Conservation (phyloP, 768 basidiomycete species). For the Filobasidium wieringae region DNA sequence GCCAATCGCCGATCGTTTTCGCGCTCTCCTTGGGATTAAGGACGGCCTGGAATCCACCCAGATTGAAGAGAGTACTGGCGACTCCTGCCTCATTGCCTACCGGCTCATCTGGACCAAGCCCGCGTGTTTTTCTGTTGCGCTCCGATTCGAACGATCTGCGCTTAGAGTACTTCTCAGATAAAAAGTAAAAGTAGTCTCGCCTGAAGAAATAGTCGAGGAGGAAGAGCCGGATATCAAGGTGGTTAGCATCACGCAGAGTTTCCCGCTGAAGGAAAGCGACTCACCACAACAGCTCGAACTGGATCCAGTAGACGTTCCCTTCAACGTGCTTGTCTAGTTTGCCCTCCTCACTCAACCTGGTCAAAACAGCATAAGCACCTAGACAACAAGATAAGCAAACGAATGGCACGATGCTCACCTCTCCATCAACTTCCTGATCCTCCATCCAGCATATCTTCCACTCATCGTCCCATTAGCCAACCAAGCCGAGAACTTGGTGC, state of each 20-base stretch:
- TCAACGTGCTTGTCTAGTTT: constrained; percentile 26
- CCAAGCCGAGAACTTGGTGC: constrained; percentile 42
- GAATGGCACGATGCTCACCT: background rate
- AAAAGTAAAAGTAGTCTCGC: constrained; percentile 42
- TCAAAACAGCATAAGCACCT: constrained; percentile 23
- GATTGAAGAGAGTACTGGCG: constrained; percentile 39
- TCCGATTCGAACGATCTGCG: background rate
- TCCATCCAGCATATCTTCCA: constrained; percentile 29
- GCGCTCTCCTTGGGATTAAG: constrained; percentile 28
- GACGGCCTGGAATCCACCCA: constrained; percentile 38
- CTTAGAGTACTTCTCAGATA: constrained; percentile 26
- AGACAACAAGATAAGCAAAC: too few relatives aligned
- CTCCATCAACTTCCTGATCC: constrained; percentile 26
- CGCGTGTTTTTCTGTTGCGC: background rate
- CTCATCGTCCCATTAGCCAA: constrained; percentile 38
- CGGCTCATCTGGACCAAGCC: background rate
- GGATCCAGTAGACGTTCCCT: constrained; percentile 40
- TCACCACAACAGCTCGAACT: constrained; percentile 43
- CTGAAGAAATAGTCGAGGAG: too few relatives aligned
- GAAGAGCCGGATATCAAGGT: too few relatives aligned
- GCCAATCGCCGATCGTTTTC: constrained; percentile 20
- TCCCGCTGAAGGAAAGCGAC: too few relatives aligned
- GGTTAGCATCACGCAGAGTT: too few relatives aligned
- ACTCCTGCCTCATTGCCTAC: constrained; percentile 5
- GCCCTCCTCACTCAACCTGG: constrained; percentile 20